Conservation (phyloP, 768 basidiomycete species). For the Russula earlei region DNA sequence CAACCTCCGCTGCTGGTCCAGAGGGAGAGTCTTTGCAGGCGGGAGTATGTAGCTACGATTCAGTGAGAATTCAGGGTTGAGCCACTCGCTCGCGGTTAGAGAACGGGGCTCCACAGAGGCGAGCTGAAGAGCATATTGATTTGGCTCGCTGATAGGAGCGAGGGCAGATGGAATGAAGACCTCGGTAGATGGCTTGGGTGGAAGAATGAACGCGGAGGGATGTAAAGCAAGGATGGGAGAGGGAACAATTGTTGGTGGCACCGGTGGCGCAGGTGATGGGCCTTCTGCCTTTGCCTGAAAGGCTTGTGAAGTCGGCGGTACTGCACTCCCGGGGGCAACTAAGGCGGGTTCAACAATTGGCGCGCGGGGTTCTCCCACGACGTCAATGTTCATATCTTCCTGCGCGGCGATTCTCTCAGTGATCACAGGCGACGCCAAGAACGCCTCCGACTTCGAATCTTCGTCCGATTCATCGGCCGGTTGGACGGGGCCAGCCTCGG, state of each 20-base stretch:
- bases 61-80: constrained; percentile 24
- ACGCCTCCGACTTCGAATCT: background rate
- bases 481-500: background rate
- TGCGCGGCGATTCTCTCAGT: background rate
- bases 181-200: constrained; percentile 7
- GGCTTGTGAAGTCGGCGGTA: background rate
- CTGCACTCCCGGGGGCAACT: background rate
- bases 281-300: background rate
- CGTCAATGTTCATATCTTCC: constrained; percentile 9
- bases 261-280: background rate
- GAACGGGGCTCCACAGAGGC: background rate
- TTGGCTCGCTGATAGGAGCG: constrained; percentile 10
- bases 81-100: constrained; percentile 20
- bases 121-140: constrained; percentile 4
- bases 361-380: background rate
- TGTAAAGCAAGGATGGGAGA: constrained; percentile 7
- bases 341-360: background rate
- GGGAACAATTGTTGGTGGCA: background rate
- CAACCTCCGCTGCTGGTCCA: constrained; percentile 43
- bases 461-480: background rate
- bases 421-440: background rate
- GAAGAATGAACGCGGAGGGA: constrained; percentile 13
- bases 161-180: constrained; percentile 4
- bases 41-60: constrained; percentile 46
- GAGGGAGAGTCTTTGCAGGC: constrained; percentile 42